Evolutionary conservation across 768 basidiomycete genomes (phyloP).

Genomic region (Agaricus sinodeliciosus): DNA sequence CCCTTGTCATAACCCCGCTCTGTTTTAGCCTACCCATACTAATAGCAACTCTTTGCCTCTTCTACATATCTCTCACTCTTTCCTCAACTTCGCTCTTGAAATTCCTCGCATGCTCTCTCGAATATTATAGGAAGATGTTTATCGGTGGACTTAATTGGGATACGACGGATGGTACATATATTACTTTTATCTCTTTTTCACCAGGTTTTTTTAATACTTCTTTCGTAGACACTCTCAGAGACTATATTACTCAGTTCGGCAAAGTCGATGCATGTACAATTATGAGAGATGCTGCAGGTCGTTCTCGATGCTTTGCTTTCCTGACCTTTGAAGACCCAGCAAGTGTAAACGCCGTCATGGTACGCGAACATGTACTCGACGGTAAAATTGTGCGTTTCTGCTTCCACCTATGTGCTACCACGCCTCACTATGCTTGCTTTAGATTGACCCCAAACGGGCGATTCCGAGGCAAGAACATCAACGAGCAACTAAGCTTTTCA

Average conservation of each 20-base stretch:
- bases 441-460: slow-evolving; percentile 99
- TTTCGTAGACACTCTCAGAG: slow-evolving; percentile 61
- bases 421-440: slow-evolving; percentile 9
- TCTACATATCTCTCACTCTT: slow-evolving; percentile 30
- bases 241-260: slow-evolving; percentile 94
- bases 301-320: slow-evolving; percentile 97
- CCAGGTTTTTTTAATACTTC: slow-evolving; percentile 33
- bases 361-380: slow-evolving; percentile 89
- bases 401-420: slow-evolving; percentile 11
- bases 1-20: slow-evolving; percentile 51
- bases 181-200: slow-evolving; percentile 29
- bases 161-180: slow-evolving; percentile 90
- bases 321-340: slow-evolving; percentile 91
- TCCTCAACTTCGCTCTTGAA: slow-evolving; percentile 13
- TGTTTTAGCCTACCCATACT: slow-evolving; percentile 74
- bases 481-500: slow-evolving; percentile 90
- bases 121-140: slow-evolving; percentile 92
- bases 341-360: slow-evolving; percentile 94
- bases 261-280: slow-evolving; percentile 97
- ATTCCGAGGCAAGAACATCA: slow-evolving; percentile 96
- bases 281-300: slow-evolving; percentile 94
- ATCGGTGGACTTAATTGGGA: slow-evolving; percentile 99
- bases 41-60: slow-evolving; percentile 62
- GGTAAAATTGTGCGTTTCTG: slow-evolving; percentile 83
- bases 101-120: slow-evolving; percentile 11